These are phyloP conservation scores for Mychonastes homosphaera DNA, from an alignment of 139 green algal genomes.

Conservation along the genomic window DNA sequence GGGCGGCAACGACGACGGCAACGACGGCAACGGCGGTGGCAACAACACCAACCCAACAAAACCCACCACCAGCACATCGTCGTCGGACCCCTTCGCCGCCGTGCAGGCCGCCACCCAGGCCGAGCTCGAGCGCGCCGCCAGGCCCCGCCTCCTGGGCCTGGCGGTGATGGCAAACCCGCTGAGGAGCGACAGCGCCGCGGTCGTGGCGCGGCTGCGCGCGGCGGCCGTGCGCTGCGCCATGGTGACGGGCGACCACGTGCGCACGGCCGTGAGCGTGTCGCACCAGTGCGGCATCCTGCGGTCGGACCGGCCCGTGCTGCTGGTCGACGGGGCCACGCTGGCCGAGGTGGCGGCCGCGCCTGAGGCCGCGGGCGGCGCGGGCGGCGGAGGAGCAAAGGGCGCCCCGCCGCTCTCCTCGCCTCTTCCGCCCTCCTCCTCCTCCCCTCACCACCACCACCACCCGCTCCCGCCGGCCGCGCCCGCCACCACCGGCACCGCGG, in stretches of 20 bases:
- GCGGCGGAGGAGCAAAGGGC: too few species aligned
- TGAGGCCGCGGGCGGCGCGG: too few species aligned
- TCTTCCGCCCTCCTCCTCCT: too few species aligned
- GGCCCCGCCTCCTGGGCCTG: conserved; percentile 32
- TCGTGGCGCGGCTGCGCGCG: conserved; percentile 28
- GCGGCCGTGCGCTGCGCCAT: conserved; percentile 28
- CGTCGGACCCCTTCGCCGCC: background rate
- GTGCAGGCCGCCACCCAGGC: conserved; percentile 13
- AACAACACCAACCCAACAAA: background rate
- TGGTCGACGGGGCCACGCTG: conserved; percentile 27
- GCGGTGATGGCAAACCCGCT: conserved; percentile 46
- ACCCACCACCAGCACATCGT: background rate
- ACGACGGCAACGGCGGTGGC: too few species aligned
- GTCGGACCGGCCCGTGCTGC: conserved; percentile 15
- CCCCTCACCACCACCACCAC: too few species aligned
- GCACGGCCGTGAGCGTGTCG: conserved; percentile 34
- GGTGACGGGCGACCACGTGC: conserved; percentile 38
- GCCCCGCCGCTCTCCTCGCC: too few species aligned
- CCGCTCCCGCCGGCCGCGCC: too few species aligned
- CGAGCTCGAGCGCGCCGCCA: conserved; percentile 20
- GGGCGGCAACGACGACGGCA: too few species aligned
- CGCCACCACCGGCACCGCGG: too few species aligned
- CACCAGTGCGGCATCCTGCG: conserved; percentile 40
- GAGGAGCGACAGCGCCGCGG: conserved; percentile 17
- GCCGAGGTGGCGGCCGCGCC: too few species aligned